Evolutionary conservation across 2,329 filamentous ascomycete species (phyloP), one percentile per base, ranked within the genome.

Genomic region (Hypoxylon sp.): DNA sequence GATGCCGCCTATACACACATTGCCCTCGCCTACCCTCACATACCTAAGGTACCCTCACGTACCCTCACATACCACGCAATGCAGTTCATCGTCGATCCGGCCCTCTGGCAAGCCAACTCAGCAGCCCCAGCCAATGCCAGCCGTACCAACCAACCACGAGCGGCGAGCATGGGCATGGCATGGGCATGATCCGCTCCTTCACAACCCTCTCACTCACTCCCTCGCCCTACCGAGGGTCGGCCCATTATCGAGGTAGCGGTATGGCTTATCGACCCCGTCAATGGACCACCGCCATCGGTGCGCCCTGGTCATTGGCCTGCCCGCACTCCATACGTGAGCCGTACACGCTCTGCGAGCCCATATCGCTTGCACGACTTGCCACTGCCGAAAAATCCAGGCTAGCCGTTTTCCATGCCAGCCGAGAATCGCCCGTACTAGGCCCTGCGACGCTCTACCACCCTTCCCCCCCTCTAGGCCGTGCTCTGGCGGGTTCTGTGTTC

Each of bases 51-150:
- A 35, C 31, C 5, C 31, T 15, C 31, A 35, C 17, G 11, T 8
- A 35, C 31, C n/a, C n/a, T 35, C 31, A 35, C 26, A 31, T 26
- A 31, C 27, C 47, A 17, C 37, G 15, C 27, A 53, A 51, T 60
- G 57, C 60, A 58, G 48, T 58, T 56, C 56, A 60, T 58, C 53
- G 60, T 63, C 60, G 60, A 63, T 63, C 60, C 27, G 37, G 24
- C 52, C 27, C 37, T 33, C 37, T 35, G 31, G 37, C 37, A 43
- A 31, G 60, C 60, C 47, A 60, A 53, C 54, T 58, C 54, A 58
- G 55, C 50, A 58, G 17, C 23, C 8, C 37, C 38, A 27, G 6
- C 47, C 37, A 41, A 49, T 35, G n/a, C 31, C 31, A 35, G 13
- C 48, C 23, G 27, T 17, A 13, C 37, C 42, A 46, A 50, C 38